These are phyloP conservation scores for Emergomyces pasteurianus DNA, from an alignment of 2,329 filamentous ascomycete genomes.

Conservation along the genomic window DNA sequence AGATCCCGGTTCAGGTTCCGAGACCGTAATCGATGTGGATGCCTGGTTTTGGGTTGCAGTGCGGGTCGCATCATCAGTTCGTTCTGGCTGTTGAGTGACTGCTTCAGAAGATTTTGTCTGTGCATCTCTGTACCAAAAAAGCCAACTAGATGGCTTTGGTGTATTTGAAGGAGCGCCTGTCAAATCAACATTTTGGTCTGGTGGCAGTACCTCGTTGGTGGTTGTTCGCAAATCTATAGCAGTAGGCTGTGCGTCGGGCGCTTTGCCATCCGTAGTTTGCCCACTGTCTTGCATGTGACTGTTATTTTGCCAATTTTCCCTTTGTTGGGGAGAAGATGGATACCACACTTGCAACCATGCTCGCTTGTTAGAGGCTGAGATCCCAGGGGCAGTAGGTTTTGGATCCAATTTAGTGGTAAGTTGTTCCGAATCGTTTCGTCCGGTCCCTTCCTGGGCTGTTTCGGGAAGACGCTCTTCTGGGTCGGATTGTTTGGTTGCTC, in stretches of 20 bases:
- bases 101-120: slow-evolving; percentile 15
- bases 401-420: slow-evolving; percentile 5
- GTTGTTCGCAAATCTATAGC: slow-evolving; percentile 13
- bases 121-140: slow-evolving; percentile 28
- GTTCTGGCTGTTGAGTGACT: slow-evolving; percentile 1
- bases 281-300: slow-evolving; percentile 9
- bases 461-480: neutral
- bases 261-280: slow-evolving; percentile 1
- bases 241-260: slow-evolving; percentile 6
- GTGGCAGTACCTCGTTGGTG: slow-evolving; percentile 3
- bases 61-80: neutral
- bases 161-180: slow-evolving; percentile 6
- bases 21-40: slow-evolving; percentile 13
- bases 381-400: neutral
- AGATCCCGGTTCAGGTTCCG: slow-evolving; percentile 12
- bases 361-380: slow-evolving; percentile 22
- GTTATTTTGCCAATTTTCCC: slow-evolving; percentile 14
- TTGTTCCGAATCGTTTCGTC: neutral
- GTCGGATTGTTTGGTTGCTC: neutral
- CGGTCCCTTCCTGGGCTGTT: neutral
- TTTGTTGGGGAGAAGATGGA: slow-evolving; percentile 14
- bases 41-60: neutral
- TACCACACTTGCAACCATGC: slow-evolving; percentile 37
- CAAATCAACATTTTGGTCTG: neutral
- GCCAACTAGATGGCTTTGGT: slow-evolving; percentile 27